Percentiles rank a stretch among this genome's conserved stretches.
Evolutionary conservation across 345 rosid species (phyloP).

Genomic region (Salix viminalis): DNA sequence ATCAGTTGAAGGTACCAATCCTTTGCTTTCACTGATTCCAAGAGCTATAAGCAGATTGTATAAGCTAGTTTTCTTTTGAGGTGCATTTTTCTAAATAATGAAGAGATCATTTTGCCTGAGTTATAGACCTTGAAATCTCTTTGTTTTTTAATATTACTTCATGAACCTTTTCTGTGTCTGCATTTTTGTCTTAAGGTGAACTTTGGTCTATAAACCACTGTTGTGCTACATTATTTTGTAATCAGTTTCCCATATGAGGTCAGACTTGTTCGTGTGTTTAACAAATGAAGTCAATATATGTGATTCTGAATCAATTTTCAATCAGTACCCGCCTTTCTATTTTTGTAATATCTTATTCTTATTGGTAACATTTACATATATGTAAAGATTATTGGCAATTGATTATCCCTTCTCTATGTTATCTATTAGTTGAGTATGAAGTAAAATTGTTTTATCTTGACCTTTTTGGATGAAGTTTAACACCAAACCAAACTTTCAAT

Average conservation of each 20-base stretch:
- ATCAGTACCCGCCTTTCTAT: not conserved
- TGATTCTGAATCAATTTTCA: not conserved
- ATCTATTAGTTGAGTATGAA: not conserved
- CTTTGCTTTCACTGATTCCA: slow-evolving; percentile 1
- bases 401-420: not conserved
- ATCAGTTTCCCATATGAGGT: not conserved
- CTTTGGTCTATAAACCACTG: not conserved
- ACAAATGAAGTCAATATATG: not conserved
- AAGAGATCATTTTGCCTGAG: not conserved
- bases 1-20: slow-evolving; percentile 53
- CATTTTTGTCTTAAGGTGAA: not conserved
- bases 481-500: not conserved
- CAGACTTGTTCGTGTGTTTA: not conserved
- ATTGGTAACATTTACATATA: not conserved
- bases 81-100: not conserved
- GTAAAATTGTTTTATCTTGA: not conserved
- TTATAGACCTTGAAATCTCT: not conserved
- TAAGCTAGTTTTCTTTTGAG: not conserved
- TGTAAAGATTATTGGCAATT: not conserved
- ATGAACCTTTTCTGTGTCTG: not conserved
- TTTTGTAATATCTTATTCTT: not conserved
- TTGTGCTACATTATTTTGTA: not conserved
- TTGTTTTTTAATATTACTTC: not conserved
- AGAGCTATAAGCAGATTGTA: not conserved
- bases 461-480: not conserved